These are phyloP conservation scores for Dichotomocladium elegans DNA, from an alignment of 371 early-diverging fungal genomes.

Conservation along the genomic window DNA sequence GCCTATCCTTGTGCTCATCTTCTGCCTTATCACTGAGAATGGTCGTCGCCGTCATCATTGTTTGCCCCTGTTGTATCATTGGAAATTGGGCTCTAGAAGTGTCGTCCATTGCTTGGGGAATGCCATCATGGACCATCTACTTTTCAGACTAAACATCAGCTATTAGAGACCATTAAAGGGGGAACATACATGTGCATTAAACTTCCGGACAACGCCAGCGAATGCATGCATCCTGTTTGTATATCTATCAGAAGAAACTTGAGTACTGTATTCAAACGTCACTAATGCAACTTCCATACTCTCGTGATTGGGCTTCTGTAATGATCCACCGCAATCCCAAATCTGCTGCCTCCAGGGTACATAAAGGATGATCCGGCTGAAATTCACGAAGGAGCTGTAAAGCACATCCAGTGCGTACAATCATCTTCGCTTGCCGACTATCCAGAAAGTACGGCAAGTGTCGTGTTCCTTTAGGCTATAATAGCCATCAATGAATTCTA, in stretches of 20 bases:
- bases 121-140: too few relatives aligned
- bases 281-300: conserved; percentile 11
- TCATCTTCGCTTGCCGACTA: conserved; percentile 12
- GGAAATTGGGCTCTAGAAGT: too few relatives aligned
- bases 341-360: conserved; percentile 1
- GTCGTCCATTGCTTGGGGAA: too few relatives aligned
- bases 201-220: conserved; percentile 2
- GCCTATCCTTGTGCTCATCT: not conserved
- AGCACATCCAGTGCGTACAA: conserved; percentile 31
- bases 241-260: not conserved
- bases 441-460: conserved; percentile 27
- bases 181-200: not conserved
- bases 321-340: conserved; percentile 6
- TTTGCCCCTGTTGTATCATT: too few relatives aligned
- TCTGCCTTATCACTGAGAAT: conserved; percentile 5
- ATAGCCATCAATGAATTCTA: too few relatives aligned
- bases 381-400: conserved; percentile 18
- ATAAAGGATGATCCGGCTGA: conserved; percentile 29
- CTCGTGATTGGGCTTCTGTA: conserved; percentile 5
- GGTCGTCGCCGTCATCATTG: conserved; percentile 10
- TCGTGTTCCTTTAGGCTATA: conserved; percentile 13
- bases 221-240: not conserved
- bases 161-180: too few relatives aligned
- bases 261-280: not conserved
- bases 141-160: too few relatives aligned